A percentile compares a stretch with the other conserved stretches of the same genome.
Evolutionary conservation across 2,329 filamentous ascomycete genomes (phyloP).

Genomic region (Neonectria sp.): DNA sequence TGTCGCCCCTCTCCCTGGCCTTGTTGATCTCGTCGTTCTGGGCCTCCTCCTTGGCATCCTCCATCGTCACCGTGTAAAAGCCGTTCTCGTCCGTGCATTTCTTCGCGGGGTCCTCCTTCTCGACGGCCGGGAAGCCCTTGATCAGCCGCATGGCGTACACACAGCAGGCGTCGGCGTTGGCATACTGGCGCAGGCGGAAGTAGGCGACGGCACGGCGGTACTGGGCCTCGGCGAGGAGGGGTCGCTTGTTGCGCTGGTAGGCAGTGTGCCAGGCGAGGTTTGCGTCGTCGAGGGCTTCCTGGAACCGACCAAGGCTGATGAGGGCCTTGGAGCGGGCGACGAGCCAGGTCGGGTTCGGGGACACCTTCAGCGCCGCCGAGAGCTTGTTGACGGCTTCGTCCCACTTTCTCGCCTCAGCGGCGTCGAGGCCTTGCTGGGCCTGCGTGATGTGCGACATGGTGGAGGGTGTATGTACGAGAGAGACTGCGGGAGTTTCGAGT

Average conservation of each 20-base stretch:
- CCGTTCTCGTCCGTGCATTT: constrained; percentile 60
- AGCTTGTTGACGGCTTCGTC: constrained; percentile 77
- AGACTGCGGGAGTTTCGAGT: not conserved
- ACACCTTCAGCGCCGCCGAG: constrained; percentile 76
- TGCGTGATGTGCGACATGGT: constrained; percentile 66
- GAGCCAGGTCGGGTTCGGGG: constrained; percentile 82
- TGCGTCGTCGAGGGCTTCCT: constrained; percentile 78
- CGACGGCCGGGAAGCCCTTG: constrained; percentile 50
- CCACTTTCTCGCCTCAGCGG: constrained; percentile 76
- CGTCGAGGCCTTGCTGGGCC: constrained; percentile 75
- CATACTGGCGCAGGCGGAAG: constrained; percentile 78
- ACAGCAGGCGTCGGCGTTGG: constrained; percentile 82
- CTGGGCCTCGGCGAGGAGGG: constrained; percentile 85
- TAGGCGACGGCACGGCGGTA: constrained; percentile 84
- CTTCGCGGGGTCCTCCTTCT: constrained; percentile 51
- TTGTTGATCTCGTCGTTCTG: constrained; percentile 52
- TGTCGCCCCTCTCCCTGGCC: constrained; percentile 11
- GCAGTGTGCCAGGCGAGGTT: constrained; percentile 76
- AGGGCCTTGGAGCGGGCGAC: constrained; percentile 87
- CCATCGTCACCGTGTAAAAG: constrained; percentile 60
- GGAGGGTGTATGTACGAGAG: not conserved
- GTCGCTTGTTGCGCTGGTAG: constrained; percentile 78
- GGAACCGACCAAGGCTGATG: constrained; percentile 72
- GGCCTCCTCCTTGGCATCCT: constrained; percentile 49
- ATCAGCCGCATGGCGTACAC: constrained; percentile 66